Conservation (phyloP, 2,329 filamentous ascomycete genomes). For the Myriosclerotinia curreyana region DNA sequence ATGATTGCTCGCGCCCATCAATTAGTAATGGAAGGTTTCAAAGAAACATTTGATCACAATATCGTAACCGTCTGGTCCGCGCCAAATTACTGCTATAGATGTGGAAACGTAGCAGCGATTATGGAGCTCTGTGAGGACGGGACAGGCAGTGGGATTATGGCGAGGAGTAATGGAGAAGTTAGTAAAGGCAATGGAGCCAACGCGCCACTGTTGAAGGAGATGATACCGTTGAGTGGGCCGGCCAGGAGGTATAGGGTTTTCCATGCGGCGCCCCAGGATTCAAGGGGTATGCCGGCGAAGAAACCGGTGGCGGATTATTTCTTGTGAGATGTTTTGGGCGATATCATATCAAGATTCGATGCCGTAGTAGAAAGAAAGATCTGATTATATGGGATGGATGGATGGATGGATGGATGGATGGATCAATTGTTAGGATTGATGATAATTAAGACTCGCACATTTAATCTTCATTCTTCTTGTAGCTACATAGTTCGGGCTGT, state of each 20-base stretch:
- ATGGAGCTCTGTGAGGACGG: slow-evolving; percentile 88
- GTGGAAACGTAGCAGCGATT: slow-evolving; percentile 92
- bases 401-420: background rate
- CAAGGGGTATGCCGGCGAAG: slow-evolving; percentile 96
- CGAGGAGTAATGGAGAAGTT: slow-evolving; percentile 45
- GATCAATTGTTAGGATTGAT: background rate
- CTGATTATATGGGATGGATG: background rate
- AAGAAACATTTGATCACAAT: slow-evolving; percentile 95
- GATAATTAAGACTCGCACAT: background rate
- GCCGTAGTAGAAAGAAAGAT: background rate
- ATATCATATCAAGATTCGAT: background rate
- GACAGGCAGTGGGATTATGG: slow-evolving; percentile 57
- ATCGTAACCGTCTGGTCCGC: slow-evolving; percentile 99
- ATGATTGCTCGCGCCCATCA: slow-evolving; percentile 94
- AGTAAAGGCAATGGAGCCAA: slow-evolving; percentile 54
- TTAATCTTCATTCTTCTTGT: background rate
- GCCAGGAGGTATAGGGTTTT: slow-evolving; percentile 92
- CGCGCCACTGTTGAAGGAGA: slow-evolving; percentile 46
- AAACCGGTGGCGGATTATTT: slow-evolving; percentile 98
- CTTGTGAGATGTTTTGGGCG: slow-evolving; percentile 48
- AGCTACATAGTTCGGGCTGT: background rate
- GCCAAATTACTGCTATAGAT: slow-evolving; percentile 90
- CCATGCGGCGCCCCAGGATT: slow-evolving; percentile 93
- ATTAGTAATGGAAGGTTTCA: slow-evolving; percentile 98
- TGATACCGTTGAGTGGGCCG: slow-evolving; percentile 62